Evolutionary conservation across 441 rosid species (phyloP), one percentile per base, ranked within the genome.

Genomic region (Populus hybrid): DNA sequence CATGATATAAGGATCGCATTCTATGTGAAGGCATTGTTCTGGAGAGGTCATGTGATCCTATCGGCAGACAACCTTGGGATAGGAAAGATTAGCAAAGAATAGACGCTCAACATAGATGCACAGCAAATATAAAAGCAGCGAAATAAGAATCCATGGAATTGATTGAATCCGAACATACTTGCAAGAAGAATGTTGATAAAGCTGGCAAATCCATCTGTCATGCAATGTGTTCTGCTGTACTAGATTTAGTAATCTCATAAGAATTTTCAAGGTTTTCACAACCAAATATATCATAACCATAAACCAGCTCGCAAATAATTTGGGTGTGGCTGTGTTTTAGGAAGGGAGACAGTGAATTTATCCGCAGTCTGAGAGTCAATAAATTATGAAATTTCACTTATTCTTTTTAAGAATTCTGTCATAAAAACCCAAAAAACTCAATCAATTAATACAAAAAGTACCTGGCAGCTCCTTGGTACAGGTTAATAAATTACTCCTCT

Each of bases 401-500:
- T 38, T 66, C 20, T 66, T 50, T 28, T 29, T 53, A 11, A 31
- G 64, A 50, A 29, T 45, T 50, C 45, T 68, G 21, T 31, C 53
- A 21, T 14, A 21, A 69, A 9, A 18, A 9, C 35, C 65, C 24
- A 35, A 33, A 50, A 9, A 24, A 28, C 16, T n/a, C 31, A 33
- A 75, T 56, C 33, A 69, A 31, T 0, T 24, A 65, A 74, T 36
- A 20, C 73, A 6, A 20, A 16, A 14, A 10, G 5, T 9, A 69
- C 59, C 59, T 33, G 35, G 23, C 14, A 35, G 24, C 23, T 69
- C 53, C 65, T 53, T 33, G 1, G 3, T 10, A 1, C 29, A 76
- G 56, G 14, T 18, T 50, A 33, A 68, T 36, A 69, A 73, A 79
- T 65, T 82, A 87, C 82, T 91, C 97, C 18, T 74, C 76, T 7